Conservation (phyloP, 1,284 basidiomycete genomes). For the Ceraceosorus guamensis region DNA sequence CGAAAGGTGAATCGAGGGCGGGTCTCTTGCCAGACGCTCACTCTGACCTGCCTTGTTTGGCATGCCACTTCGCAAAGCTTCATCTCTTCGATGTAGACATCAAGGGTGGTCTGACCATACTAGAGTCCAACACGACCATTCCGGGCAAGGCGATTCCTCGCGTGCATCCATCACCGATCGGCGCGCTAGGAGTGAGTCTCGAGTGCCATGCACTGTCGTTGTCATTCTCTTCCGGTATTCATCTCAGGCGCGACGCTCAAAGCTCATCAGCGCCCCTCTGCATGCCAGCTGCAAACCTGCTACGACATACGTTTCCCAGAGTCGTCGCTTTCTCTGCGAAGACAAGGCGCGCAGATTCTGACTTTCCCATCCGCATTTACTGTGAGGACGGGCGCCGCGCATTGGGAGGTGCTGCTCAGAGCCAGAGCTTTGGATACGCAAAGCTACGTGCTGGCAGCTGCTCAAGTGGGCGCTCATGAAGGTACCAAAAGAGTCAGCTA, state of each 20-base stretch:
- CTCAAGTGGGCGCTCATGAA: conserved; percentile 35
- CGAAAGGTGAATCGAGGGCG: conserved; percentile 46
- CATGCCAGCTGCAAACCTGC: conserved; percentile 51
- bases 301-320: conserved; percentile 56
- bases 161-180: conserved; percentile 3
- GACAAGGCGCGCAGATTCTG: conserved; percentile 52
- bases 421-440: conserved; percentile 51
- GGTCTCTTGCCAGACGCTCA: not conserved
- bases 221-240: too few species aligned
- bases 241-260: not conserved
- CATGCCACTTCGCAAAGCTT: conserved; percentile 17
- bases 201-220: not conserved
- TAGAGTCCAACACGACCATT: conserved; percentile 60
- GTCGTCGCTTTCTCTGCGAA: conserved; percentile 49
- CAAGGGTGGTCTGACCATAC: conserved; percentile 60
- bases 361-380: conserved; percentile 55
- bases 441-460: conserved; percentile 47
- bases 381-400: conserved; percentile 49
- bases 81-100: conserved; percentile 55
- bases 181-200: conserved; percentile 8
- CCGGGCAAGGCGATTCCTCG: conserved; percentile 1
- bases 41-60: not conserved
- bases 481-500: conserved; percentile 12
- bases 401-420: conserved; percentile 45
- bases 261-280: not conserved